Evolutionary conservation across 768 basidiomycete genomes (phyloP).

Genomic region (Tylopilus plumbeoviolaceoides): DNA sequence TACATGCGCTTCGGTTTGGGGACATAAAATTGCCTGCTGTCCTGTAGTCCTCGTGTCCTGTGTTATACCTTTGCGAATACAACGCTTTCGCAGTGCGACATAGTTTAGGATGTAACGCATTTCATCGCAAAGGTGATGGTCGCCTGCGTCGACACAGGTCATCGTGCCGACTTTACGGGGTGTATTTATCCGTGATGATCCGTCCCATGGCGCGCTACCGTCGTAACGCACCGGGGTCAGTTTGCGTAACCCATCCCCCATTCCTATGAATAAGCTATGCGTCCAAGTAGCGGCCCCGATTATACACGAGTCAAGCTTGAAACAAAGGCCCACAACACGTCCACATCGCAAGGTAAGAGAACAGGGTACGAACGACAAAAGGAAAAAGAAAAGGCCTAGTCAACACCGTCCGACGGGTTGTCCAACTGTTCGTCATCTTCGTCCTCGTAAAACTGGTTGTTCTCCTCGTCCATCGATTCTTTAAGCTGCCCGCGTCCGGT

Average conservation of each 20-base stretch:
- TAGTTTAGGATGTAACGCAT: not conserved
- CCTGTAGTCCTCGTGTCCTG: constrained; percentile 18
- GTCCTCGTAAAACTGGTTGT: constrained; percentile 53
- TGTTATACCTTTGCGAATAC: constrained; percentile 26
- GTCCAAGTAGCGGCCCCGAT: not conserved
- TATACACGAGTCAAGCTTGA: not conserved
- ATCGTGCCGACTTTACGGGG: too few species aligned
- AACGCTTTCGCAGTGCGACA: constrained; percentile 26
- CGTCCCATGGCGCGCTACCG: too few species aligned
- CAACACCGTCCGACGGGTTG: constrained; percentile 5
- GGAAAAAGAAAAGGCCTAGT: constrained; percentile 7
- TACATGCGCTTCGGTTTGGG: constrained; percentile 10
- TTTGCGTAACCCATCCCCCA: not conserved
- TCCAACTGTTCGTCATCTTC: constrained; percentile 36
- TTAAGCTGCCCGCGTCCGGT: constrained; percentile 44
- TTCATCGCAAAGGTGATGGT: too few species aligned
- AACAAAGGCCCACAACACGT: not conserved
- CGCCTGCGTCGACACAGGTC: too few species aligned
- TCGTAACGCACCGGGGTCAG: too few species aligned
- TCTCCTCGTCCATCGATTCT: constrained; percentile 73
- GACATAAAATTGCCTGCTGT: constrained; percentile 19
- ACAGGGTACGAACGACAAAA: not conserved
- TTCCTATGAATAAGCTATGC: not conserved
- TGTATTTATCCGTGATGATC: too few species aligned
- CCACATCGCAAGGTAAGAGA: not conserved